A percentile compares a stretch with the other conserved stretches of the same genome.
Evolutionary conservation across 2,329 filamentous ascomycete species (phyloP).

Genomic region (Fusarium coffeatum): DNA sequence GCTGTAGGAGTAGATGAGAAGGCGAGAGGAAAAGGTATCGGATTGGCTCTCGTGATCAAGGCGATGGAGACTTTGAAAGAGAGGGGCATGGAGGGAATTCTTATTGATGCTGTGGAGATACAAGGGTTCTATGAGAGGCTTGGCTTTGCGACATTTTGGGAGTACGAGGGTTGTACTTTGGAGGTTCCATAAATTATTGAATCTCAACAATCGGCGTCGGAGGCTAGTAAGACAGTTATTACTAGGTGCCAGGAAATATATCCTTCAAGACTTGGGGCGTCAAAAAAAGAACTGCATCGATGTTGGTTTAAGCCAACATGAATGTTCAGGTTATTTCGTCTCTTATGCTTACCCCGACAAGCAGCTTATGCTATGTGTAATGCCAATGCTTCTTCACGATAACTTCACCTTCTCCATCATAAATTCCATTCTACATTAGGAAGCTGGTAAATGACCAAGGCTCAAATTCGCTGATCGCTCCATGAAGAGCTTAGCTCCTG

Average conservation of each 20-base stretch:
- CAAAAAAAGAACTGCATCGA: neutral
- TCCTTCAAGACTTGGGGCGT: neutral
- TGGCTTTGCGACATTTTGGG: constrained; percentile 29
- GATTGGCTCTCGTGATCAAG: constrained; percentile 36
- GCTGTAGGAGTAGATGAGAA: constrained; percentile 42
- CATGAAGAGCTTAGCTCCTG: constrained; percentile 12
- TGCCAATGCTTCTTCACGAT: neutral
- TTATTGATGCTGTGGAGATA: constrained; percentile 40
- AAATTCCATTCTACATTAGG: constrained; percentile 9
- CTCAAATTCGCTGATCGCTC: constrained; percentile 17
- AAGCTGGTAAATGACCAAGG: constrained; percentile 22
- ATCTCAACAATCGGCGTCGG: neutral
- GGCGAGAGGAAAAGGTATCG: constrained; percentile 36
- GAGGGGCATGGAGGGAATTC: constrained; percentile 36
- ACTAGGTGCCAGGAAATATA: neutral
- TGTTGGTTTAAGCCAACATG: neutral
- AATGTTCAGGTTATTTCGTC: neutral
- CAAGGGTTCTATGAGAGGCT: constrained; percentile 40
- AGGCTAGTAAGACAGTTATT: neutral
- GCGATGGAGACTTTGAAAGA: constrained; percentile 39
- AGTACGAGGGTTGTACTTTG: constrained; percentile 32
- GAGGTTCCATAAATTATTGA: neutral
- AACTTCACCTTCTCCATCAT: neutral
- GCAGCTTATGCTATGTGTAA: neutral
- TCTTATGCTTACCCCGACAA: neutral